Conservation (phyloP, 2,329 filamentous ascomycete genomes). For the Calonectria montana region DNA sequence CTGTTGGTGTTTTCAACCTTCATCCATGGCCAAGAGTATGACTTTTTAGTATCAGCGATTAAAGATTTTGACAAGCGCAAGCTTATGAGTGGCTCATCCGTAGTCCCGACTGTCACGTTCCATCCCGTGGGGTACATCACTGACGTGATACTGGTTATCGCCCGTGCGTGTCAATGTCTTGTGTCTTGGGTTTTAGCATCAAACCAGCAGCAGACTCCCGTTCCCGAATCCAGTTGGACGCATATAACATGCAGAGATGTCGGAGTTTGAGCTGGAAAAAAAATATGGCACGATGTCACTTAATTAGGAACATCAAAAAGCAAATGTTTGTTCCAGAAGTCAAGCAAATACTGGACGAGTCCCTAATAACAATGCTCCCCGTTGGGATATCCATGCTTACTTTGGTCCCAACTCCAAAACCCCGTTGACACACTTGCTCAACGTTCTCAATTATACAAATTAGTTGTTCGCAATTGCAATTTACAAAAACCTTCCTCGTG, state of each 20-base stretch:
- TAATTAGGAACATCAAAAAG: background rate
- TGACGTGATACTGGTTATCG: background rate
- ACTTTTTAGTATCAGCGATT: background rate
- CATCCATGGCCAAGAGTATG: background rate
- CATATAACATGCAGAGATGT: background rate
- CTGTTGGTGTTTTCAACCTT: background rate
- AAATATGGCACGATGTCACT: background rate
- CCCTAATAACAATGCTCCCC: background rate
- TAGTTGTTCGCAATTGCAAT: background rate
- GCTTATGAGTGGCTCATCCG: background rate
- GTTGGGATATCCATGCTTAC: constrained; percentile 10
- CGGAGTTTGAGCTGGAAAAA: background rate
- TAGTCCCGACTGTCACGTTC: background rate
- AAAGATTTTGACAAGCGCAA: background rate
- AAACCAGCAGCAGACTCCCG: background rate
- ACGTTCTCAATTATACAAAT: no score
- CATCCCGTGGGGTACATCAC: constrained; percentile 1
- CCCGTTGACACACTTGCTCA: background rate
- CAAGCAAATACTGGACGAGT: background rate
- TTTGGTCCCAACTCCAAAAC: background rate
- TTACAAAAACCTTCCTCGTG: background rate
- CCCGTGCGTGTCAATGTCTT: background rate
- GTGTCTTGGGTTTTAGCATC: background rate
- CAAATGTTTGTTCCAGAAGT: background rate
- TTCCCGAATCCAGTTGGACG: background rate